Conservation (phyloP, 768 basidiomycete species). For the Trametes sanguinea region DNA sequence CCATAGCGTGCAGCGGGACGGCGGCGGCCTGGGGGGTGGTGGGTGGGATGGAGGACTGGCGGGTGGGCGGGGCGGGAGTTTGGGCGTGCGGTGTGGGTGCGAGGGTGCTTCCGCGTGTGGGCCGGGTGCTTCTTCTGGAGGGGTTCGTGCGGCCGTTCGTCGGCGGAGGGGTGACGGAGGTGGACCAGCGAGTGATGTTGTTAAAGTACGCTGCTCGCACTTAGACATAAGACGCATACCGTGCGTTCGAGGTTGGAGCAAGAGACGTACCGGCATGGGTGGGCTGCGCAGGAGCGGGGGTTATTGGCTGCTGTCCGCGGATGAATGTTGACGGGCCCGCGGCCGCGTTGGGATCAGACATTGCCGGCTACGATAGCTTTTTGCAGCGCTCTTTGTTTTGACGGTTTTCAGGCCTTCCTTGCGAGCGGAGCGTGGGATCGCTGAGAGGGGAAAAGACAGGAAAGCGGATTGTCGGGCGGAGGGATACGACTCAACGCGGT, state of each 20-base stretch:
- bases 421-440: no score
- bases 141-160: conserved; percentile 45
- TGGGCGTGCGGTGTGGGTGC: conserved; percentile 38
- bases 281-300: conserved; percentile 30
- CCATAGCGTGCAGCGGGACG: conserved; percentile 20
- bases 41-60: conserved; percentile 37
- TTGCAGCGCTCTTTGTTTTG: no score
- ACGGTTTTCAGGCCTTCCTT: no score
- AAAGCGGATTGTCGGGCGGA: background rate
- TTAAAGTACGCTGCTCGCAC: conserved; percentile 54
- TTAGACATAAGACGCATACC: background rate
- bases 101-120: conserved; percentile 46
- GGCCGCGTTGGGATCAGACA: conserved; percentile 17
- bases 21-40: conserved; percentile 33
- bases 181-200: conserved; percentile 72
- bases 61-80: conserved; percentile 39
- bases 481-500: background rate
- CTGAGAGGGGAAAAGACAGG: no score
- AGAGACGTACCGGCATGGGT: conserved; percentile 32
- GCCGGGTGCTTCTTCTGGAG: conserved; percentile 39
- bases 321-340: conserved; percentile 21
- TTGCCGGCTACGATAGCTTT: background rate
- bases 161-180: conserved; percentile 56
- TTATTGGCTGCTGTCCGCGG: conserved; percentile 19
- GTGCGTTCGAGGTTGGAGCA: background rate